phyloP scores from a whole-genome alignment of 169 alveolate genomes.

The Eimeria mitis region DNA sequence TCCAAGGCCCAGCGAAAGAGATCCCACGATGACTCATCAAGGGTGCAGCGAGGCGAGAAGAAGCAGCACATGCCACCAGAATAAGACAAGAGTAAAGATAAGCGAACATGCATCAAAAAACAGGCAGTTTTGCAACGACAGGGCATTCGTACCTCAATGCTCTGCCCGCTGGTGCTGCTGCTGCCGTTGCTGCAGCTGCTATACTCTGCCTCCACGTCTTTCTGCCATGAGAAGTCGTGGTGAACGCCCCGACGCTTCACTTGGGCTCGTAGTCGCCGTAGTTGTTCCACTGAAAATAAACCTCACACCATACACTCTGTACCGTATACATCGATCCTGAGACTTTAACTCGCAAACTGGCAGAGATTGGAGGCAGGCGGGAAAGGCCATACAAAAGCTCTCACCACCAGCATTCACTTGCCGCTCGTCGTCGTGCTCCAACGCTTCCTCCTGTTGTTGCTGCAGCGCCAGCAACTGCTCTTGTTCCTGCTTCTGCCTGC shows the following conservation, averaged over 20 bases:
- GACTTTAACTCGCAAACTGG: background rate
- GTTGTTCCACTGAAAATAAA: constrained; percentile 19
- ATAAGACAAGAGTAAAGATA: background rate
- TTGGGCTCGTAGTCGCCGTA: constrained; percentile 47
- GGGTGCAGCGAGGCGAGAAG: background rate
- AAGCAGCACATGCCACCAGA: background rate
- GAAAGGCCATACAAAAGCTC: background rate
- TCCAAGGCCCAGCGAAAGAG: background rate
- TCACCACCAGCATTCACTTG: constrained; percentile 3
- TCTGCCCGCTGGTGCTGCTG: constrained; percentile 8
- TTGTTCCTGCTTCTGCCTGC: constrained; percentile 51
- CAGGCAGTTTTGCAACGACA: background rate
- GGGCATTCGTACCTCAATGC: constrained; percentile 20
- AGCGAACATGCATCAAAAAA: background rate
- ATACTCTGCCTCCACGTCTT: constrained; percentile 18
- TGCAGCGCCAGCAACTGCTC: constrained; percentile 5
- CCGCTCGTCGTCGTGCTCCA: constrained; percentile 15
- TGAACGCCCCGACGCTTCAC: constrained; percentile 44
- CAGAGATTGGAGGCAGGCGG: background rate
- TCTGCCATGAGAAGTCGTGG: constrained; percentile 41
- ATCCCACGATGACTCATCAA: background rate
- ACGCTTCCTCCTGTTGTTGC: background rate
- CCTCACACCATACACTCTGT: background rate
- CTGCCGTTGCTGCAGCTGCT: background rate
- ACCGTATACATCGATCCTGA: background rate